Conservation (phyloP, 1,284 basidiomycete species). For the Phylloboletellus chloephorus region DNA sequence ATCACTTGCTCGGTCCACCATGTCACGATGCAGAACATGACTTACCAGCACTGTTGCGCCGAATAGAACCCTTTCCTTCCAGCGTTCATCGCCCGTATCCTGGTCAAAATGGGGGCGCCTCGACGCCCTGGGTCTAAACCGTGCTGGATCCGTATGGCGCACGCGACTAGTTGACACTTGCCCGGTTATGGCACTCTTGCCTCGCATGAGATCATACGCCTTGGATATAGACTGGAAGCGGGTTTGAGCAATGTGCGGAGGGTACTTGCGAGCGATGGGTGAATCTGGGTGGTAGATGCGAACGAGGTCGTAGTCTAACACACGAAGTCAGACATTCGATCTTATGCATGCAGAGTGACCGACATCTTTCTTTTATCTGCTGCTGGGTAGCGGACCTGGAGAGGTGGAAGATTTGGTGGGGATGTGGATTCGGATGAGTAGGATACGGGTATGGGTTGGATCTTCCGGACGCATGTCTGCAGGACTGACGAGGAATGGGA, state of each 20-base stretch:
- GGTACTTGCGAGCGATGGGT: constrained; percentile 40
- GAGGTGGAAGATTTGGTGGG: constrained; percentile 68
- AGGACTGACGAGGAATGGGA: constrained; percentile 7
- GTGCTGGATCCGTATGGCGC: constrained; percentile 27
- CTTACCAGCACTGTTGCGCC: constrained; percentile 45
- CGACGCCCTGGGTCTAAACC: constrained; percentile 20
- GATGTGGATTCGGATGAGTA: constrained; percentile 46
- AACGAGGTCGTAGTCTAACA: constrained; percentile 65
- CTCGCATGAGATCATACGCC: constrained; percentile 55
- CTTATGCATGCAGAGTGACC: constrained; percentile 23
- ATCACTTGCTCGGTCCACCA: not conserved
- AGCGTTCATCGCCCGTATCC: constrained; percentile 40
- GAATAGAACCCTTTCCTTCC: constrained; percentile 53
- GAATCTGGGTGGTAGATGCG: constrained; percentile 69
- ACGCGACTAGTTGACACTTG: constrained; percentile 17
- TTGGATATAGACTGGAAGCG: constrained; percentile 58
- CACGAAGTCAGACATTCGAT: not conserved
- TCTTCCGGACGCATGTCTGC: constrained; percentile 19
- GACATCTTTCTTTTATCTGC: constrained; percentile 64
- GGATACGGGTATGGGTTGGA: constrained; percentile 54
- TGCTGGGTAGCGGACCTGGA: constrained; percentile 46
- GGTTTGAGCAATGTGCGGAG: constrained; percentile 45
- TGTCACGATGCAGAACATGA: constrained; percentile 7
- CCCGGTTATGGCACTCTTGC: constrained; percentile 30
- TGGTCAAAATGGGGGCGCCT: constrained; percentile 29